phyloP scores from a whole-genome alignment of 2,329 filamentous ascomycete genomes.

The Cladosporium sp. region DNA sequence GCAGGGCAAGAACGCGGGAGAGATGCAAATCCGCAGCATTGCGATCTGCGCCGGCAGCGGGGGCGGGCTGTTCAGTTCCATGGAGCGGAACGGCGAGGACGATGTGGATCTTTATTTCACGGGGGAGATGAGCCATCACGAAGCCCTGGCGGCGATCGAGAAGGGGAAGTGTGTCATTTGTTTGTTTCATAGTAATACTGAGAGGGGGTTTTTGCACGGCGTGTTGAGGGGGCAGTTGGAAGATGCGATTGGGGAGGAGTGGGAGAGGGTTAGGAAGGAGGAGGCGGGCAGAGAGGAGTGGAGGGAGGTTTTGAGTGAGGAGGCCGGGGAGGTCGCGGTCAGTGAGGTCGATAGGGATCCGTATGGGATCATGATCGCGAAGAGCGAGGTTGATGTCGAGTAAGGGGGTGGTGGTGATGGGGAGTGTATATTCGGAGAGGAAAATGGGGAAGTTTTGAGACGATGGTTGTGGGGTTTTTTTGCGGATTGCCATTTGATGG shows the following conservation, averaged over 20 bases:
- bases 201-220: slow-evolving; percentile 73
- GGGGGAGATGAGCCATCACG: slow-evolving; percentile 91
- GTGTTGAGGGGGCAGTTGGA: slow-evolving; percentile 66
- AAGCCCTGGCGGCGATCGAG: slow-evolving; percentile 81
- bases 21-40: slow-evolving; percentile 61
- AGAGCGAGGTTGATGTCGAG: slow-evolving; percentile 23
- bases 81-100: slow-evolving; percentile 35
- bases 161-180: slow-evolving; percentile 76
- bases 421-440: too few species aligned
- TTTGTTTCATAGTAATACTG: slow-evolving; percentile 90
- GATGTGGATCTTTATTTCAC: slow-evolving; percentile 80
- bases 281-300: slow-evolving; percentile 37
- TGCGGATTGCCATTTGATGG: too few species aligned
- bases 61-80: slow-evolving; percentile 65
- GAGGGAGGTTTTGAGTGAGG: slow-evolving; percentile 49
- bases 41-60: slow-evolving; percentile 91
- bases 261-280: slow-evolving; percentile 46
- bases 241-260: slow-evolving; percentile 53
- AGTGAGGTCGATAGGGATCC: slow-evolving; percentile 84
- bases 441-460: too few species aligned
- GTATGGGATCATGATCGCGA: slow-evolving; percentile 65
- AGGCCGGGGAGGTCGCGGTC: slow-evolving; percentile 61
- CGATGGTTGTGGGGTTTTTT: too few species aligned
- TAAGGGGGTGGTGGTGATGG: too few species aligned
- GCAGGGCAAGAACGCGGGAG: slow-evolving; percentile 51